phyloP scores from a whole-genome alignment of 257 asterid species.

The Cruciata laevipes region DNA sequence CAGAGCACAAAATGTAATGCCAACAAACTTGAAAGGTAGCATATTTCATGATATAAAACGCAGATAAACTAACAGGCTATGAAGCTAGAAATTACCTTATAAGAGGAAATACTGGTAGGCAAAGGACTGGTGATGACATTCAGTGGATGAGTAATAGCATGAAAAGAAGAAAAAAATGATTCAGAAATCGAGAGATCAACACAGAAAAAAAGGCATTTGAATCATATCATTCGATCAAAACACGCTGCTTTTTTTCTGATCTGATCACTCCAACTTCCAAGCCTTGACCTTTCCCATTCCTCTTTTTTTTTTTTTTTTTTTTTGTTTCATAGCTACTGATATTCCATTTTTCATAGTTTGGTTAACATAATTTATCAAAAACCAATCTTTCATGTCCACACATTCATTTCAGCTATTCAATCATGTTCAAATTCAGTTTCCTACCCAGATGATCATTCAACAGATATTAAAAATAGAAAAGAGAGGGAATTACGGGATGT shows the following conservation, averaged over 20 bases:
- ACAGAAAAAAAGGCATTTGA: background rate
- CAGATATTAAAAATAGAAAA: background rate
- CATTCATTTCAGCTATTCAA: background rate
- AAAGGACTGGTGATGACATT: slow-evolving; percentile 55
- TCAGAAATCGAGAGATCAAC: background rate
- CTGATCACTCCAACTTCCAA: no score
- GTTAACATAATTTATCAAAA: background rate
- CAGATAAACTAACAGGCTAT: background rate
- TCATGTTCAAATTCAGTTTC: background rate
- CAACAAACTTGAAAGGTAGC: background rate
- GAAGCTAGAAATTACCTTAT: slow-evolving; percentile 56
- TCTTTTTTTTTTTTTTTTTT: no score
- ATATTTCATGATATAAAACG: no score
- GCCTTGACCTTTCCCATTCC: no score
- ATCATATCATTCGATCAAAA: no score
- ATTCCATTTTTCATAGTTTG: no score
- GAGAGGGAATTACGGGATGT: slow-evolving; percentile 46
- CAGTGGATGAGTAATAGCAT: slow-evolving; percentile 15
- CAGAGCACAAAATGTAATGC: background rate
- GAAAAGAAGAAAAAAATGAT: background rate
- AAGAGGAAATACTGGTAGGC: slow-evolving; percentile 84
- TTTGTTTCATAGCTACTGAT: no score
- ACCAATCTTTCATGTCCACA: background rate
- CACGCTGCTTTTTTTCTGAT: no score
- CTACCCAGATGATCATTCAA: background rate